Conservation (phyloP, 345 rosid species). For the Salix suchowensis region DNA sequence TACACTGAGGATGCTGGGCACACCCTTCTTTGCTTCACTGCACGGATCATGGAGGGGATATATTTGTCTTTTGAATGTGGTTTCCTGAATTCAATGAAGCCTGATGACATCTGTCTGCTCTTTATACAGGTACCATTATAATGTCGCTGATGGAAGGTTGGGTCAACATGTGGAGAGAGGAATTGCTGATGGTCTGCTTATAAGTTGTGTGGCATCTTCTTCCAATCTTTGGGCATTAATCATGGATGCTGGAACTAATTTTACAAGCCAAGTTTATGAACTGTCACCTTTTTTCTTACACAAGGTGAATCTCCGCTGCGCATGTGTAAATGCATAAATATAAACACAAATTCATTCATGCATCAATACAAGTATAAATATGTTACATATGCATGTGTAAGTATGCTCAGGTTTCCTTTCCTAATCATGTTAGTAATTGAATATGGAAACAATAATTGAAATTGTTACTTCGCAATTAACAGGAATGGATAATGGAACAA, state of each 20-base stretch:
- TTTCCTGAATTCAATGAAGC: not conserved
- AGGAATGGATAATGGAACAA: slow-evolving; percentile 39
- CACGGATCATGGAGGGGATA: not conserved
- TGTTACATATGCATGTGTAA: not conserved
- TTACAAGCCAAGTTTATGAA: slow-evolving; percentile 26
- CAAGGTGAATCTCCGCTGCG: slow-evolving; percentile 14
- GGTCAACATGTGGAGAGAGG: slow-evolving; percentile 34
- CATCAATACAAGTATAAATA: not conserved
- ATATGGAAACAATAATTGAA: not conserved
- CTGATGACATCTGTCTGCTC: not conserved
- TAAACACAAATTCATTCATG: not conserved
- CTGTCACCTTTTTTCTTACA: slow-evolving; percentile 31
- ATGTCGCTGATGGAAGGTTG: slow-evolving; percentile 34
- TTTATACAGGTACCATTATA: slow-evolving; percentile 26
- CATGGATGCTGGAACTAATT: slow-evolving; percentile 35
- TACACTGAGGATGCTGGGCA: not conserved
- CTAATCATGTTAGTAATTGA: not conserved
- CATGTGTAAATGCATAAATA: not conserved
- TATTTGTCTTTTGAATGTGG: not conserved
- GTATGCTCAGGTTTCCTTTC: not conserved
- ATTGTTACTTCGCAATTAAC: not conserved
- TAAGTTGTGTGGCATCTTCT: slow-evolving; percentile 32
- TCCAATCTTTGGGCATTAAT: slow-evolving; percentile 35
- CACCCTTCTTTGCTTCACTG: not conserved
- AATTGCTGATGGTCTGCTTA: slow-evolving; percentile 29